A percentile compares a stretch with the other conserved stretches of the same genome.
Evolutionary conservation across 495 filamentous ascomycete species (phyloP).

Genomic region (Aspergillus carlsbadensis): DNA sequence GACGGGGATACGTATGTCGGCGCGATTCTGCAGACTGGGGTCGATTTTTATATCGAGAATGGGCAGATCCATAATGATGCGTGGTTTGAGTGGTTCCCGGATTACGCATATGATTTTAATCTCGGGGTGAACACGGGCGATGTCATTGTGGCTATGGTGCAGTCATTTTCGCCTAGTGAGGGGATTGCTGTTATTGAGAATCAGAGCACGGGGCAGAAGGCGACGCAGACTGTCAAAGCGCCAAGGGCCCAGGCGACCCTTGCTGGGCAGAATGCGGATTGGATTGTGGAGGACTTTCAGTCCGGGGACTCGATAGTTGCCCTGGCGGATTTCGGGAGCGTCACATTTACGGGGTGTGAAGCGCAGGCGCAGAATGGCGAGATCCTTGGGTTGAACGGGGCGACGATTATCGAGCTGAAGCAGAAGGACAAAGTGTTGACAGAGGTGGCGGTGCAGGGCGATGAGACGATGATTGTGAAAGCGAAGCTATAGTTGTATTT

Average conservation of each 20-base stretch:
- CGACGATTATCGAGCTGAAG: conserved; percentile 52
- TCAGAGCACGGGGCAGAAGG: conserved; percentile 50
- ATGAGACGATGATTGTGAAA: conserved; percentile 34
- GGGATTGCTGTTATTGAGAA: conserved; percentile 60
- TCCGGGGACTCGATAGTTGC: conserved; percentile 45
- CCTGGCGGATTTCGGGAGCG: conserved; percentile 53
- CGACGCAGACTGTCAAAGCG: conserved; percentile 49
- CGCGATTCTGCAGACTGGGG: conserved; percentile 60
- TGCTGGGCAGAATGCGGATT: conserved; percentile 55
- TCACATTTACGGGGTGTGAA: conserved; percentile 45
- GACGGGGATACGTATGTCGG: conserved; percentile 57
- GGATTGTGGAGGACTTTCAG: conserved; percentile 66
- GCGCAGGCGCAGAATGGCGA: conserved; percentile 36
- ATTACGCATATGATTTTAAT: conserved; percentile 55
- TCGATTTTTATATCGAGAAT: conserved; percentile 53
- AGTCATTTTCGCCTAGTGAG: conserved; percentile 41
- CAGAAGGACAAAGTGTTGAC: conserved; percentile 51
- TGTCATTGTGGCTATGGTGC: conserved; percentile 53
- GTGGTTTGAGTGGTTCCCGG: conserved; percentile 68
- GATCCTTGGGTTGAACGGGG: conserved; percentile 37
- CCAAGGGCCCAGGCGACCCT: conserved; percentile 35
- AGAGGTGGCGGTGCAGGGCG: conserved; percentile 38
- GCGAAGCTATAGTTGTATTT: conserved; percentile 16
- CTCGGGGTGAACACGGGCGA: conserved; percentile 55
- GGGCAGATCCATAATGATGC: conserved; percentile 45